Evolutionary conservation across 805 yeast genomes (phyloP).

Genomic region (Danielia reshetovae): DNA sequence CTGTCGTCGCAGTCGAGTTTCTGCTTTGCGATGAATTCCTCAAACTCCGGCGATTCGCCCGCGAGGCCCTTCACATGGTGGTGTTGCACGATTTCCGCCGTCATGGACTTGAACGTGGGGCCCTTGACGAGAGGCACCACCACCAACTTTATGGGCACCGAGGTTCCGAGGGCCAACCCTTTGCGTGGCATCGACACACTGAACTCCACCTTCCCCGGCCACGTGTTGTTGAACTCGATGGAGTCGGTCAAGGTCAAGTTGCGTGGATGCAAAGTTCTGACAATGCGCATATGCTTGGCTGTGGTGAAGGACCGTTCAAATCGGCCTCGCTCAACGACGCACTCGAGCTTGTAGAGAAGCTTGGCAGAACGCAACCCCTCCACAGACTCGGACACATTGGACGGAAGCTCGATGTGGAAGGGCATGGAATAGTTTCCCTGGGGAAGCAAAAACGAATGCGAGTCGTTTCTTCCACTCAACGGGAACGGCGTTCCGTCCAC

Average conservation of each 20-base stretch:
- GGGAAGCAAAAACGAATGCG: constrained; percentile 41
- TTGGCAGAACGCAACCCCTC: constrained; percentile 46
- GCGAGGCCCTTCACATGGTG: constrained; percentile 27
- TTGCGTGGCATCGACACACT: constrained; percentile 40
- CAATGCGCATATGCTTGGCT: constrained; percentile 39
- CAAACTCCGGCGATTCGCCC: constrained; percentile 40
- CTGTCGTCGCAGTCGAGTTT: constrained; percentile 18
- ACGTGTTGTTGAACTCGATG: constrained; percentile 44
- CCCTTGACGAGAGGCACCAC: constrained; percentile 49
- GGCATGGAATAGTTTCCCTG: constrained; percentile 53
- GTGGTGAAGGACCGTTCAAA: constrained; percentile 35
- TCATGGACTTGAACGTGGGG: constrained; percentile 31
- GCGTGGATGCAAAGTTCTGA: constrained; percentile 41
- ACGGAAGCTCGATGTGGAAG: constrained; percentile 41
- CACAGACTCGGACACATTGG: constrained; percentile 46
- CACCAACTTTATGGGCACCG: constrained; percentile 37
- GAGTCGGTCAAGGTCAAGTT: constrained; percentile 38
- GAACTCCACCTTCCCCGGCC: constrained; percentile 54
- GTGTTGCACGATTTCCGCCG: constrained; percentile 35
- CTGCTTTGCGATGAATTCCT: constrained; percentile 26
- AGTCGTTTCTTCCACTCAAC: constrained; percentile 6
- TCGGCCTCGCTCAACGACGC: constrained; percentile 40
- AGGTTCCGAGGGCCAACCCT: constrained; percentile 46
- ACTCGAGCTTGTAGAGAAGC: constrained; percentile 39
- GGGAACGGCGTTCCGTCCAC: constrained; percentile 40